Base-by-base conservation (phyloP, 768 basidiomycete species). In the Kwoniella newhampshirensis region DNA sequence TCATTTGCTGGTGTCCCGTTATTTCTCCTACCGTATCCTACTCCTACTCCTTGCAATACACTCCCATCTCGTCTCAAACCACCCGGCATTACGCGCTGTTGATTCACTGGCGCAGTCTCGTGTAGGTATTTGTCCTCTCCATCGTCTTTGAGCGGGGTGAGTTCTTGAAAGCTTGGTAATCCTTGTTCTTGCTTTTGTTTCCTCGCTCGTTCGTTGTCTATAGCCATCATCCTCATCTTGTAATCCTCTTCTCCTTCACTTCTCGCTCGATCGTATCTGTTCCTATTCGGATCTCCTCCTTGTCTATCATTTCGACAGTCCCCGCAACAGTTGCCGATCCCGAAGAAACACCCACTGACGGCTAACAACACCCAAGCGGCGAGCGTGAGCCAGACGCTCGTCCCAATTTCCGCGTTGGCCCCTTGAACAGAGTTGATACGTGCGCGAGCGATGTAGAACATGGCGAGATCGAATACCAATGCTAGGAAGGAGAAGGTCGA, bases 401-500 rank as follows among this genome's bases (percentile, higher is more conserved):
- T 86, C n/a, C 93, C 93, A 7, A 93, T 87, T 18, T 80, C 78
- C 0, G 94, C 92, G 0, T 80, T 81, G 4, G 89, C 91, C 18
- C 91, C 86, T 3, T 80, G 64, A n/a, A 85, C 82, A 17, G 67
- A 59, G 73, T 89, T 87, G 75, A 99, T 87, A 51, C 92, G 84
- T 41, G 87, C 79, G 71, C 87, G 91, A 56, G 89, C 89, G 54
- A 94, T 78, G 80, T 89, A 91, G 79, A 97, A 98, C 55, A 96
- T 79, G 64, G 83, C 87, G 56, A 97, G 78, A 75, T 99, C 96
- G 76, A 97, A 92, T 28, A 94, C 84, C 77, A 97, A 93, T 4
- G 93, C 92, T 41, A 89, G 69, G 58, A 98, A 80, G 48, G 90
- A 82, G 57, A 94, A 77, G 1, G 82, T 77, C 0, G 91, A 89